A percentile compares a stretch with the other conserved stretches of the same genome.
Conservation (phyloP, 2,329 filamentous ascomycete genomes). For the Botrytis pseudocinerea region DNA sequence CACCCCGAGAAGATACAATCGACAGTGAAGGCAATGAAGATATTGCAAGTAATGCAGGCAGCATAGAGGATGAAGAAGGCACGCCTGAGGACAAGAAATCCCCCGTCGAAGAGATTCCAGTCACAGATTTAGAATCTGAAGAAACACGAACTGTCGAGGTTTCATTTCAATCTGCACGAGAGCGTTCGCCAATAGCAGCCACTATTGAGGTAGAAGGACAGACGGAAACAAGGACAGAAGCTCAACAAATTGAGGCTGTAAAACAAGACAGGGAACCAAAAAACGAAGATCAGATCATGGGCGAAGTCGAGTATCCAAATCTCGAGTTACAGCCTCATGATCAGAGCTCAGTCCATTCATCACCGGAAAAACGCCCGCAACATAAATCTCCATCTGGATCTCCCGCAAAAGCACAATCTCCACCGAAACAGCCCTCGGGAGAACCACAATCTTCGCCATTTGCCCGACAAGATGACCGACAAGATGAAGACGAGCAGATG, state of each 20-base stretch:
- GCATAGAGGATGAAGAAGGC: not conserved
- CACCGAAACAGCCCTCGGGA: conserved; percentile 22
- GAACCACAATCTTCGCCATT: conserved; percentile 8
- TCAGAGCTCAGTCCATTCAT: conserved; percentile 25
- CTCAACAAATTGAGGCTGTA: conserved; percentile 14
- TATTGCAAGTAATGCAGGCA: not conserved
- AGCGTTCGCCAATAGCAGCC: conserved; percentile 45
- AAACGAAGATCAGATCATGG: conserved; percentile 18
- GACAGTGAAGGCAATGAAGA: not conserved
- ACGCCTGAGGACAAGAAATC: not conserved
- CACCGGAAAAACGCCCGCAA: conserved; percentile 32
- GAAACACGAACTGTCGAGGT: conserved; percentile 35
- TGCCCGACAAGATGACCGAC: conserved; percentile 29
- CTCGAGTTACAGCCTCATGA: conserved; percentile 34
- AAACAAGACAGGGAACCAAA: conserved; percentile 20
- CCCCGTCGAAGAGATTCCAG: conserved; percentile 27
- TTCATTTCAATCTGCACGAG: conserved; percentile 48
- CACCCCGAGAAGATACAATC: conserved; percentile 22
- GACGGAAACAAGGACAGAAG: not conserved
- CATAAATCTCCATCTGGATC: conserved; percentile 27
- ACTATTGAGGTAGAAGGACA: conserved; percentile 11
- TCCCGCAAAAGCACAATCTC: conserved; percentile 21
- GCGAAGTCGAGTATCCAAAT: conserved; percentile 29
- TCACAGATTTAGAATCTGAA: conserved; percentile 31
- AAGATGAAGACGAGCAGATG: conserved; percentile 38